These are phyloP conservation scores for Macrophomina pseudophaseolina DNA, from an alignment of 2,329 filamentous ascomycete genomes.

Conservation along the genomic window DNA sequence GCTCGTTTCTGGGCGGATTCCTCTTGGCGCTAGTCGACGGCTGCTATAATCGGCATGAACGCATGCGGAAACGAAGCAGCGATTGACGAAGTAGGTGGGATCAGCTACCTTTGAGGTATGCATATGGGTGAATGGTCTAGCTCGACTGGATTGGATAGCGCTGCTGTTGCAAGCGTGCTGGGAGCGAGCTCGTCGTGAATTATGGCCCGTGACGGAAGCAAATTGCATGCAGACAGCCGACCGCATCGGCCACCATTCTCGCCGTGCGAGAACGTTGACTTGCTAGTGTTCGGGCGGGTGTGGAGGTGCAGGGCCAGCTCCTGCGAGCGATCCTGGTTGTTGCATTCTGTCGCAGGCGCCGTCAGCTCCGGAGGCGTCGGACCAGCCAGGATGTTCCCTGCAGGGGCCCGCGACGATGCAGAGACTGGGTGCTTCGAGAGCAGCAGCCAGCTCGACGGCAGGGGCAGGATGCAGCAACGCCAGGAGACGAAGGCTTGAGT, in stretches of 20 bases:
- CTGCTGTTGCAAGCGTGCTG: no score
- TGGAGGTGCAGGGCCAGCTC: conserved; percentile 2
- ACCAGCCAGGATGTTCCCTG: conserved; percentile 18
- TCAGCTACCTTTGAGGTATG: no score
- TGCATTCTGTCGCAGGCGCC: background rate
- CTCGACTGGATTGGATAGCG: background rate
- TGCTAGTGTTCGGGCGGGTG: conserved; percentile 4
- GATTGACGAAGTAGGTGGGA: no score
- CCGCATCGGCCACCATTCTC: conserved; percentile 7
- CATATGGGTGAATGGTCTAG: no score
- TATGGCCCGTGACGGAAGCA: background rate
- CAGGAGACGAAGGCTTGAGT: background rate
- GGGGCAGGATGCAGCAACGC: background rate
- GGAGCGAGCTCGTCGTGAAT: background rate
- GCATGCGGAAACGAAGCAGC: no score
- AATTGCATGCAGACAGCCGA: background rate
- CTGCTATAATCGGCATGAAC: no score
- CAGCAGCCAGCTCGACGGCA: background rate
- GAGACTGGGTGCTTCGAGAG: background rate
- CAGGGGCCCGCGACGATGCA: background rate
- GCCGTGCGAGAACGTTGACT: conserved; percentile 18
- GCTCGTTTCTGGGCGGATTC: no score
- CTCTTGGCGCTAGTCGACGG: no score
- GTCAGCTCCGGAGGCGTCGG: conserved; percentile 12
- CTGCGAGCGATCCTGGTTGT: conserved; percentile 1